A percentile compares a stretch with the other conserved stretches of the same genome.
phyloP scores from a whole-genome alignment of 495 filamentous ascomycete genomes.

The Penicillium alfredii region DNA sequence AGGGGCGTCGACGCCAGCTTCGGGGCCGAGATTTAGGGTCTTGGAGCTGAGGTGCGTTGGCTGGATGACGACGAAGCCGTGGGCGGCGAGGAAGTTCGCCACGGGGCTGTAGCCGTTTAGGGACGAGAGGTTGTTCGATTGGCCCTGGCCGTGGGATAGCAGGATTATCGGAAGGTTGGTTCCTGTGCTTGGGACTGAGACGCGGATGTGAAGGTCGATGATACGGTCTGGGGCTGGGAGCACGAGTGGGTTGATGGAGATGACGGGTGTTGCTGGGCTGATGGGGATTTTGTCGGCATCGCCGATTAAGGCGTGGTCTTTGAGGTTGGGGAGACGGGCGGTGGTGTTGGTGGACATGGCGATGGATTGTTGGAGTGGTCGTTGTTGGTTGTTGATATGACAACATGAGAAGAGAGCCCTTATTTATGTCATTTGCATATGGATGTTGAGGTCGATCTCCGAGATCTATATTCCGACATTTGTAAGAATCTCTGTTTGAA shows the following conservation, averaged over 20 bases:
- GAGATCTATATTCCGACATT: too few relatives aligned
- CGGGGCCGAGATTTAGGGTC: conserved; percentile 18
- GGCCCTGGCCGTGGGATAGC: conserved; percentile 37
- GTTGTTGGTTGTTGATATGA: too few relatives aligned
- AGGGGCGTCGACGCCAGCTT: conserved; percentile 14
- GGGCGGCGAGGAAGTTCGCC: conserved; percentile 40
- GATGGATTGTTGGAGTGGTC: conserved; percentile 1
- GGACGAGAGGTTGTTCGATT: conserved; percentile 38
- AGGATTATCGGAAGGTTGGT: conserved; percentile 36
- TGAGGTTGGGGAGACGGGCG: conserved; percentile 2
- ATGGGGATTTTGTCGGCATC: conserved; percentile 33
- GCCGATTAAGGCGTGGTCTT: conserved; percentile 33
- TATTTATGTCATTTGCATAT: too few relatives aligned
- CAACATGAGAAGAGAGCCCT: too few relatives aligned
- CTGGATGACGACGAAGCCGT: conserved; percentile 43
- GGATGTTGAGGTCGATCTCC: too few relatives aligned
- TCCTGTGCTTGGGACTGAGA: conserved; percentile 26
- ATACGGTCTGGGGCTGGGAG: conserved; percentile 3
- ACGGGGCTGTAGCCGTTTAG: conserved; percentile 40
- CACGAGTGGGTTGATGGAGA: conserved; percentile 35
- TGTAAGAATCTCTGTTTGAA: too few relatives aligned
- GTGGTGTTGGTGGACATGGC: too few relatives aligned
- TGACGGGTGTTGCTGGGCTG: conserved; percentile 22
- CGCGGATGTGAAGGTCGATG: conserved; percentile 22
- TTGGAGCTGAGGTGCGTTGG: conserved; percentile 40